Evolutionary conservation across 805 yeast genomes (phyloP).

Genomic region (Metschnikowia hibisci): DNA sequence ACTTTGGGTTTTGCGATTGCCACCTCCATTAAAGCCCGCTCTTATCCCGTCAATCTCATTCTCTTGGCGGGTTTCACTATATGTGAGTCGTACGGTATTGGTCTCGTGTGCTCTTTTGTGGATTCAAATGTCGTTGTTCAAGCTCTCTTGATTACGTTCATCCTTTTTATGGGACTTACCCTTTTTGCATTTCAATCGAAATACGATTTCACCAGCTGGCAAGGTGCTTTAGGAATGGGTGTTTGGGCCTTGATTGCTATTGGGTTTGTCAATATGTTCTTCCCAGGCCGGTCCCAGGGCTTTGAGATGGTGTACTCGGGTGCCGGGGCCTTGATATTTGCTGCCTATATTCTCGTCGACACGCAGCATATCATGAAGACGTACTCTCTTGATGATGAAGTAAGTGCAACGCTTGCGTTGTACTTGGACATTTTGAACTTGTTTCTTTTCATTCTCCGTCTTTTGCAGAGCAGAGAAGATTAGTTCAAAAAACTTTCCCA

Average conservation of each 20-base stretch:
- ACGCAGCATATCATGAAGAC: conserved; percentile 76
- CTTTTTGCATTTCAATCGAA: conserved; percentile 71
- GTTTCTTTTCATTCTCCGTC: conserved; percentile 70
- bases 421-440: conserved; percentile 81
- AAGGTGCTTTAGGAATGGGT: conserved; percentile 50
- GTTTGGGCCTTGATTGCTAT: conserved; percentile 68
- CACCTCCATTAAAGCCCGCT: conserved; percentile 57
- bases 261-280: conserved; percentile 66
- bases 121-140: conserved; percentile 64
- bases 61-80: conserved; percentile 65
- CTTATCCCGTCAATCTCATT: conserved; percentile 64
- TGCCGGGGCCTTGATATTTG: conserved; percentile 70
- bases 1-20: conserved; percentile 63
- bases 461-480: conserved; percentile 32
- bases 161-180: conserved; percentile 75
- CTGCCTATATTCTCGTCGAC: conserved; percentile 70
- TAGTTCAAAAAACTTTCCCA: no score
- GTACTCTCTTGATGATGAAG: conserved; percentile 77
- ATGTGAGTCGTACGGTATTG: conserved; percentile 70
- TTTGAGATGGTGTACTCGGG: conserved; percentile 65
- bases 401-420: conserved; percentile 72
- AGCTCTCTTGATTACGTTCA: conserved; percentile 64
- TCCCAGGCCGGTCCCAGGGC: conserved; percentile 50
- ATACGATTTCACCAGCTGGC: conserved; percentile 71
- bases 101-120: conserved; percentile 58